Conservation (phyloP, 805 yeast species). For the Maudiozyma pseudohumilis region DNA sequence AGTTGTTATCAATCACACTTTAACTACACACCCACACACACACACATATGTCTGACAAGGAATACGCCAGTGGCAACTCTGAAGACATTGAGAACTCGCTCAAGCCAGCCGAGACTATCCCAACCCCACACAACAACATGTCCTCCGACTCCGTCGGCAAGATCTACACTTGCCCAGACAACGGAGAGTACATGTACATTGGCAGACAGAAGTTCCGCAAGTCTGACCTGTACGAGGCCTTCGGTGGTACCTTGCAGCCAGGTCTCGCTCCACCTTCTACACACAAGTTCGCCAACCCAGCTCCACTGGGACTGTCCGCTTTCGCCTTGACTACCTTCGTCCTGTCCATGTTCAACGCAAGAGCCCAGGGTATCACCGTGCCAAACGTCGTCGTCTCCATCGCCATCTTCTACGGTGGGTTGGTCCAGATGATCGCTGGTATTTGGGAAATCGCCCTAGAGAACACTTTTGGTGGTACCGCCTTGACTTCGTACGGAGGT, state of each 20-base stretch:
- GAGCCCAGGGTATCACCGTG: slow-evolving; percentile 41
- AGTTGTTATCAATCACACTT: no score
- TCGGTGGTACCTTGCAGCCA: slow-evolving; percentile 78
- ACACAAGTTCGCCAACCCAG: slow-evolving; percentile 55
- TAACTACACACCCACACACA: neutral
- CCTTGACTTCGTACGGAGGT: slow-evolving; percentile 54
- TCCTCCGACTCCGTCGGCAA: slow-evolving; percentile 13
- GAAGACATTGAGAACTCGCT: slow-evolving; percentile 8
- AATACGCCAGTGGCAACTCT: slow-evolving; percentile 6
- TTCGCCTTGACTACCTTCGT: slow-evolving; percentile 58
- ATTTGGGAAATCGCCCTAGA: slow-evolving; percentile 56
- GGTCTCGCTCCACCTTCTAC: slow-evolving; percentile 50
- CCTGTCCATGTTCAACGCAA: slow-evolving; percentile 44
- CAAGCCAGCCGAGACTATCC: slow-evolving; percentile 3
- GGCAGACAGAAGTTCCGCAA: slow-evolving; percentile 63
- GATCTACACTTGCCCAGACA: slow-evolving; percentile 33
- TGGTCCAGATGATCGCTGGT: slow-evolving; percentile 51
- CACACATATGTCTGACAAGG: slow-evolving; percentile 11
- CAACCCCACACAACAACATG: neutral
- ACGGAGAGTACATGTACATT: slow-evolving; percentile 56
- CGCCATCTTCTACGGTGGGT: slow-evolving; percentile 57
- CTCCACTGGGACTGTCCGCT: slow-evolving; percentile 52
- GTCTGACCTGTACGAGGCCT: slow-evolving; percentile 51
- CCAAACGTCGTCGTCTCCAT: slow-evolving; percentile 48
- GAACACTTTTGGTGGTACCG: slow-evolving; percentile 60